Conservation (phyloP, 768 basidiomycete genomes). For the Royoungia palumana region DNA sequence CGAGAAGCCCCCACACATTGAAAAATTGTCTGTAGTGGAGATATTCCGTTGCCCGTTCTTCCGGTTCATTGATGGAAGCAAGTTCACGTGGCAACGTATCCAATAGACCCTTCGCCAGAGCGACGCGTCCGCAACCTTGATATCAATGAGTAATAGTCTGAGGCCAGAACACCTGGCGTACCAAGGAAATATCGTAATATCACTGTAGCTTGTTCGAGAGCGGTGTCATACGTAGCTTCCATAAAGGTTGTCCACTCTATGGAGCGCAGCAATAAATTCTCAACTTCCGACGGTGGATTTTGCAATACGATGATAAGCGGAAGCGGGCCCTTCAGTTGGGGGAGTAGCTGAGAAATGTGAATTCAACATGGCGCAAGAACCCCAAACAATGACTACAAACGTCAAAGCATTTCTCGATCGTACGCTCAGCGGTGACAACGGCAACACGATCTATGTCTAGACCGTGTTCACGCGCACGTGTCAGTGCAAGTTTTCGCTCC, state of each 20-base stretch:
- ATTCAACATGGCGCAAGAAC: constrained; percentile 8
- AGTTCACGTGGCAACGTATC: constrained; percentile 63
- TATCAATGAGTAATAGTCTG: not conserved
- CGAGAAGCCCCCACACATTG: constrained; percentile 64
- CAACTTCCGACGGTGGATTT: constrained; percentile 52
- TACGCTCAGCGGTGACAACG: constrained; percentile 71
- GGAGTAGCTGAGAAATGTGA: constrained; percentile 43
- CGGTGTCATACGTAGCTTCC: constrained; percentile 68
- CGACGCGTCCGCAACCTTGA: constrained; percentile 69
- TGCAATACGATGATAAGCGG: constrained; percentile 60
- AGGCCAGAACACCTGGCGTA: constrained; percentile 35
- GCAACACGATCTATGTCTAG: constrained; percentile 82
- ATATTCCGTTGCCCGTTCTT: constrained; percentile 71
- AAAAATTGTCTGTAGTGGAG: constrained; percentile 82
- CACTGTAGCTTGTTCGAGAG: constrained; percentile 83
- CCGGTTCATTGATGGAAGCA: constrained; percentile 58
- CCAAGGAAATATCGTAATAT: constrained; percentile 89
- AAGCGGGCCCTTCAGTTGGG: constrained; percentile 51
- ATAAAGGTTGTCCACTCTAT: constrained; percentile 92
- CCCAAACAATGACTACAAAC: constrained; percentile 33
- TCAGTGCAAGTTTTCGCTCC: constrained; percentile 68
- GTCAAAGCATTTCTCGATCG: constrained; percentile 67
- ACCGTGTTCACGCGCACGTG: constrained; percentile 77
- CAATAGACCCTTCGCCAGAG: constrained; percentile 59
- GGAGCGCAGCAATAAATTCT: constrained; percentile 71